A percentile compares a stretch with the other conserved stretches of the same genome.
Evolutionary conservation across 495 filamentous ascomycete genomes (phyloP).

Genomic region (Baudoinia panamericana): DNA sequence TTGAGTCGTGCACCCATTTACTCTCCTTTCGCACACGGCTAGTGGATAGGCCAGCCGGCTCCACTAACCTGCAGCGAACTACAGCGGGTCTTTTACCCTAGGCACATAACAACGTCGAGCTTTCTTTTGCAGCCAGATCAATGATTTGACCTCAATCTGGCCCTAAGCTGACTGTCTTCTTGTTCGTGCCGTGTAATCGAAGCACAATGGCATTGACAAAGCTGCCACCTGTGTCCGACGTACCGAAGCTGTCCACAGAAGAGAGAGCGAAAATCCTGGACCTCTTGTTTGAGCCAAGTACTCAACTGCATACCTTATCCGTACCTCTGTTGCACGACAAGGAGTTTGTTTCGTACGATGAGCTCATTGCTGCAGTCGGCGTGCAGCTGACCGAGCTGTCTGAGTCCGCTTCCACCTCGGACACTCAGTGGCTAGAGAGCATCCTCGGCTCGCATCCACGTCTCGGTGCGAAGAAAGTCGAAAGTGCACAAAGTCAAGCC

Average conservation of each 20-base stretch:
- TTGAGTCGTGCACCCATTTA: too few species aligned
- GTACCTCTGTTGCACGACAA: constrained; percentile 51
- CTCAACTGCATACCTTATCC: constrained; percentile 58
- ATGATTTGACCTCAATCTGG: too few species aligned
- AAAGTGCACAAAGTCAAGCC: constrained; percentile 57
- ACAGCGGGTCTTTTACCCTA: too few species aligned
- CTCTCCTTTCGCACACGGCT: too few species aligned
- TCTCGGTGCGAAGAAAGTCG: constrained; percentile 64
- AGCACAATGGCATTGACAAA: too few species aligned
- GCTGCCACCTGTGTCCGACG: constrained; percentile 39
- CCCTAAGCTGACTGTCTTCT: too few species aligned
- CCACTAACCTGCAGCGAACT: too few species aligned
- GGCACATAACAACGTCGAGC: too few species aligned
- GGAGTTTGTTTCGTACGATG: constrained; percentile 47
- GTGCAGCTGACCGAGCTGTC: constrained; percentile 41
- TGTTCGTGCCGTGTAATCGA: too few species aligned
- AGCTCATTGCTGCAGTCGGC: constrained; percentile 46
- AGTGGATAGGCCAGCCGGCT: too few species aligned
- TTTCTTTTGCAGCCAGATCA: too few species aligned
- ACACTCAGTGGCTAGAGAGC: constrained; percentile 45
- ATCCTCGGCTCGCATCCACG: constrained; percentile 84
- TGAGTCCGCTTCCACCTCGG: constrained; percentile 38
- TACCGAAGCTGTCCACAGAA: constrained; percentile 43
- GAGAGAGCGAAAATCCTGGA: constrained; percentile 55
- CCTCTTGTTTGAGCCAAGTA: constrained; percentile 74